A percentile compares a stretch with the other conserved stretches of the same genome.
Evolutionary conservation across 2,329 filamentous ascomycete genomes (phyloP).

Genomic region (Alternaria tenuissima): DNA sequence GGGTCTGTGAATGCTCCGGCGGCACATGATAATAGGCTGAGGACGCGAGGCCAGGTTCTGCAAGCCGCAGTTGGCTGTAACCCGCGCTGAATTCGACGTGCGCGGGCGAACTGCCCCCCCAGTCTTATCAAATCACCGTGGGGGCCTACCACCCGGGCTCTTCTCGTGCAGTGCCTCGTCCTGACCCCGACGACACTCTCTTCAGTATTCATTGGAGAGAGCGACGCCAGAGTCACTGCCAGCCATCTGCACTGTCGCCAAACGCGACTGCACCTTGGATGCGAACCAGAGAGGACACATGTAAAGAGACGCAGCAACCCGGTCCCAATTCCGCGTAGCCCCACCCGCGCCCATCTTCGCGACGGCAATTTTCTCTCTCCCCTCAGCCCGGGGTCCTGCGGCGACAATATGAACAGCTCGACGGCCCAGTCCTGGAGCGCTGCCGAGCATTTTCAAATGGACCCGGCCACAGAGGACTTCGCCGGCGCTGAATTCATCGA

Average conservation of each 20-base stretch:
- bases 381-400: conserved; percentile 18
- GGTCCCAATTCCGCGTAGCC: conserved; percentile 11
- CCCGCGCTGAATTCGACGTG: conserved; percentile 13
- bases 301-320: conserved; percentile 9
- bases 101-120: conserved; percentile 14
- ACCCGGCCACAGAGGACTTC: conserved; percentile 53
- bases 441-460: conserved; percentile 53
- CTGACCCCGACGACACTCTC: conserved; percentile 16
- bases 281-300: conserved; percentile 2
- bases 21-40: conserved; percentile 15
- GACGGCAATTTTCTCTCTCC: conserved; percentile 20
- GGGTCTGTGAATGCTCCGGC: background rate
- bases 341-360: conserved; percentile 17
- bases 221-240: conserved; percentile 4
- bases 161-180: conserved; percentile 18
- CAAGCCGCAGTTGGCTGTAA: conserved; percentile 4
- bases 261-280: background rate
- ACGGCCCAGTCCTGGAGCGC: conserved; percentile 49
- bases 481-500: conserved; percentile 54
- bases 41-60: conserved; percentile 5
- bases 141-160: conserved; percentile 18
- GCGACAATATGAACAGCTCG: conserved; percentile 45
- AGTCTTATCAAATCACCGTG: conserved; percentile 29
- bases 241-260: background rate
- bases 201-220: conserved; percentile 12